A percentile compares a stretch with the other conserved stretches of the same genome.
These are phyloP conservation scores for Rhododendron kiyosumense DNA, from an alignment of 148 eudicot genomes.

Conservation along the genomic window DNA sequence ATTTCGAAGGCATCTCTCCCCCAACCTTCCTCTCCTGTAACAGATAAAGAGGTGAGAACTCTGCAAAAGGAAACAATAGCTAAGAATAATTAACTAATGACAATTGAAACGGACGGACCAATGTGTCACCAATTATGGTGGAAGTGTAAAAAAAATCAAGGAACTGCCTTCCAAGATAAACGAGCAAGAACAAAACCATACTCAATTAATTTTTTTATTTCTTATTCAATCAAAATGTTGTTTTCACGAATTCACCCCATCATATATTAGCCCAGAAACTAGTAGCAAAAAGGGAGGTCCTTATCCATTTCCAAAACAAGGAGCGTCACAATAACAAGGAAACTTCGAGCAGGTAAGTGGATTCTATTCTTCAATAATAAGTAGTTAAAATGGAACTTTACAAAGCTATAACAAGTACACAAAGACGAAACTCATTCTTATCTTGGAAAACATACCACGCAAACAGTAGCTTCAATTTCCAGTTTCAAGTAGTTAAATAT, in stretches of 20 bases:
- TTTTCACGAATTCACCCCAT: not conserved
- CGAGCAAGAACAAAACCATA: not conserved
- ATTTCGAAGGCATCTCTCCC: constrained; percentile 45
- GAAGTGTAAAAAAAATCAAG: not conserved
- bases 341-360: not conserved
- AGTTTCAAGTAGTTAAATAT: not conserved
- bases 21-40: not conserved
- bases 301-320: not conserved
- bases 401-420: not conserved
- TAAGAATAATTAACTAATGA: not conserved
- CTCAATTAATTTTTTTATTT: not conserved
- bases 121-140: not conserved
- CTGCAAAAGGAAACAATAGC: not conserved
- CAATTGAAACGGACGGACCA: not conserved
- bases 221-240: not conserved
- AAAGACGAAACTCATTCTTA: not conserved
- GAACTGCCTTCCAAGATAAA: not conserved
- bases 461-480: not conserved
- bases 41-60: not conserved
- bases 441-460: not conserved
- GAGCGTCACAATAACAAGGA: not conserved
- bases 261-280: not conserved
- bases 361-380: not conserved
- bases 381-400: not conserved
- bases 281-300: not conserved